Conservation (phyloP, 169 alveolate genomes). For the Cystoisospora suis region DNA sequence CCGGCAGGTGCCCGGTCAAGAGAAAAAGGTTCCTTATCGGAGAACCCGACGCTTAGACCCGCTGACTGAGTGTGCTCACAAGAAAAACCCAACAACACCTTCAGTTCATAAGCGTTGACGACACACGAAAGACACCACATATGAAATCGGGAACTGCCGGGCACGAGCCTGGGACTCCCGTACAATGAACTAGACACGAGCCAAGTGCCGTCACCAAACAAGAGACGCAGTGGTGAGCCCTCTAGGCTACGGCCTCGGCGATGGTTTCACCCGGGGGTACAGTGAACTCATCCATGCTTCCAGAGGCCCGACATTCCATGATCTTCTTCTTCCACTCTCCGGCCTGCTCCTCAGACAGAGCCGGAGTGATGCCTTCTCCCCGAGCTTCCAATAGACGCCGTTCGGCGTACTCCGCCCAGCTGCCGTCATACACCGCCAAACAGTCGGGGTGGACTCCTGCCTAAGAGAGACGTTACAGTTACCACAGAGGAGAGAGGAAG, state of each 20-base stretch:
- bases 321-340: not conserved
- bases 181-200: no score
- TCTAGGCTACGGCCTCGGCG: not conserved
- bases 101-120: no score
- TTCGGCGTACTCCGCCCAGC: constrained; percentile 51
- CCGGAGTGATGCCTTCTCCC: not conserved
- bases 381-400: constrained; percentile 37
- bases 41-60: no score
- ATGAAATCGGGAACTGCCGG: no score
- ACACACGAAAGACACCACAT: no score
- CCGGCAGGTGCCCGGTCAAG: no score
- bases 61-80: no score
- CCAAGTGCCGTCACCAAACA: no score
- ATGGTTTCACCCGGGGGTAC: not conserved
- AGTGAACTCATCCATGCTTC: not conserved
- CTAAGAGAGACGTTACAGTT: not conserved
- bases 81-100: no score
- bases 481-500: not conserved
- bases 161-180: no score
- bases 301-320: not conserved
- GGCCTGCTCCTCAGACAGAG: not conserved
- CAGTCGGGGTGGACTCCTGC: not conserved
- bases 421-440: constrained; percentile 48
- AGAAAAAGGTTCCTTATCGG: no score
- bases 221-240: no score